These are phyloP conservation scores for Bonia amplexicaulis DNA, from an alignment of 176 grass and related monocot species.

Conservation along the genomic window DNA sequence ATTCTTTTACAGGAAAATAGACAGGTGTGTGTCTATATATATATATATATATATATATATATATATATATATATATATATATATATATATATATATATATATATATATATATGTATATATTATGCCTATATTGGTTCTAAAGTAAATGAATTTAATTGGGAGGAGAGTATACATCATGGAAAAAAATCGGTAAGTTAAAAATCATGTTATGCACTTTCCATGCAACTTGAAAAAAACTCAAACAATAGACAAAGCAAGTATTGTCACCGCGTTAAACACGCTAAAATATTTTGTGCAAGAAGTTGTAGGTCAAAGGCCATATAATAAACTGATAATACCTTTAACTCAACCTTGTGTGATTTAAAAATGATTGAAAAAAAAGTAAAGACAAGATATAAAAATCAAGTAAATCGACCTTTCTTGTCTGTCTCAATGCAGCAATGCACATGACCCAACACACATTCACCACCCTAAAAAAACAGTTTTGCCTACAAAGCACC, in stretches of 20 bases:
- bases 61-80: neutral
- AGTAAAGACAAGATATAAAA: neutral
- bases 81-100: neutral
- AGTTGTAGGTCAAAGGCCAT: neutral
- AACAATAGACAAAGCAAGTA: neutral
- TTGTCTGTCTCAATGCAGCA: constrained; percentile 5
- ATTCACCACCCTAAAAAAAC: constrained; percentile 7
- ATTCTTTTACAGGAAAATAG: constrained; percentile 18
- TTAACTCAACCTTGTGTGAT: neutral
- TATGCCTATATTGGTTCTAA: neutral
- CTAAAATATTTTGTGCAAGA: neutral
- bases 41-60: neutral
- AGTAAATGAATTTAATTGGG: neutral
- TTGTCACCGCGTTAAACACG: neutral
- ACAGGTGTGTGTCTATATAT: rapidly evolving
- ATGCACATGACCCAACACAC: constrained; percentile 14
- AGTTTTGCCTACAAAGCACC: neutral
- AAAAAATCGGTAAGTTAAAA: neutral
- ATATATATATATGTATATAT: neutral
- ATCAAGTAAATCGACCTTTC: constrained; percentile 19
- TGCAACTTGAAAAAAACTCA: neutral
- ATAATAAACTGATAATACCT: neutral
- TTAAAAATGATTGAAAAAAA: constrained; percentile 5
- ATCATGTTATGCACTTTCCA: neutral
- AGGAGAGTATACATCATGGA: neutral